These are phyloP conservation scores for Trypanosoma caninum DNA, from an alignment of 208 protist species.

Conservation along the genomic window DNA sequence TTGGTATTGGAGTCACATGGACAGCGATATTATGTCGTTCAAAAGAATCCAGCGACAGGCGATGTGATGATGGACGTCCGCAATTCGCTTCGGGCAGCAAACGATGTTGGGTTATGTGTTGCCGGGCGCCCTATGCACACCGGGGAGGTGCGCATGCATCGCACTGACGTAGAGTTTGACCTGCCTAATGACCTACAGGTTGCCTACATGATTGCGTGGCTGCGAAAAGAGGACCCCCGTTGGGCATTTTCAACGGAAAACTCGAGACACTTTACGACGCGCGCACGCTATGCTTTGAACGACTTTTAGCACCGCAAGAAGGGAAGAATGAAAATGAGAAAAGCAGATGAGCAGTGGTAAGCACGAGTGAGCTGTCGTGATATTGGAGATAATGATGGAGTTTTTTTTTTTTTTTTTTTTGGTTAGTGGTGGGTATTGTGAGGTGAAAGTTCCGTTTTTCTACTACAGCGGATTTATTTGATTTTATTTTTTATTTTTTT, in stretches of 20 bases:
- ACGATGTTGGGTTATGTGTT: conserved; percentile 77
- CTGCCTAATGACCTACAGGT: conserved; percentile 80
- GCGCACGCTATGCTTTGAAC: conserved; percentile 77
- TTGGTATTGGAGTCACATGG: conserved; percentile 80
- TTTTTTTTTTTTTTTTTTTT: background rate
- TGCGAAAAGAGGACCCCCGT: conserved; percentile 89
- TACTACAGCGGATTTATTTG: too few species aligned
- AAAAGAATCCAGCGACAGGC: conserved; percentile 83
- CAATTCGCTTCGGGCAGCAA: conserved; percentile 74
- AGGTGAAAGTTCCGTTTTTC: too few species aligned
- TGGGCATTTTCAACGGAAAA: conserved; percentile 91
- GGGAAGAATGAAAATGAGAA: background rate
- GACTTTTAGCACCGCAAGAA: conserved; percentile 52
- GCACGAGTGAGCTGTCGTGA: background rate
- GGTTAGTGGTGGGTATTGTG: too few species aligned
- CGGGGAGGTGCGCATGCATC: conserved; percentile 79
- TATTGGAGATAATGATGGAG: background rate
- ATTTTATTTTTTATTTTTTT: conserved; percentile 12
- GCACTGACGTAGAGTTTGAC: conserved; percentile 87
- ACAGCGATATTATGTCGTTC: conserved; percentile 77
- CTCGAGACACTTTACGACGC: conserved; percentile 80
- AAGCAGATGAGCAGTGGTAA: background rate
- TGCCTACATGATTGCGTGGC: conserved; percentile 91
- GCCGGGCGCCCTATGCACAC: conserved; percentile 74
- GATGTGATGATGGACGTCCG: conserved; percentile 84